These are phyloP conservation scores for Dichotomocladium elegans DNA, from an alignment of 371 early-diverging fungal genomes.

Conservation along the genomic window DNA sequence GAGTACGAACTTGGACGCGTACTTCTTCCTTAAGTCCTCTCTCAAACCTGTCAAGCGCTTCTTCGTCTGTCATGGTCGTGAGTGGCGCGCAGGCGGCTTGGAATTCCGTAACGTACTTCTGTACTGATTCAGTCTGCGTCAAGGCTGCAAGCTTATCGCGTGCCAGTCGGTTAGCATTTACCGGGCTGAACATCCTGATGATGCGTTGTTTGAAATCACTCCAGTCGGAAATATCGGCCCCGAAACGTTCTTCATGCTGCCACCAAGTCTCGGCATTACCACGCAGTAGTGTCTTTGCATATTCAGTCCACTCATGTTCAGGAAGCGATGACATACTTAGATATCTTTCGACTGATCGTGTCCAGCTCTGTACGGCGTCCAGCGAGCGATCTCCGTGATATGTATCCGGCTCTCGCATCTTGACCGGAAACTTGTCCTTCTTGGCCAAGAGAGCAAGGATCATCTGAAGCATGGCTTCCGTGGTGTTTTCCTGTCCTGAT, in stretches of 20 bases:
- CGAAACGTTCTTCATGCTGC: background rate
- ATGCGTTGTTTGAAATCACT: background rate
- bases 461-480: no score
- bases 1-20: background rate
- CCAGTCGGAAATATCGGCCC: background rate
- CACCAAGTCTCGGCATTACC: background rate
- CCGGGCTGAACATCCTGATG: background rate
- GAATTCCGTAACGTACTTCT: background rate
- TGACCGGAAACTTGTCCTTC: no score
- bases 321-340: no score
- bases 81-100: no score
- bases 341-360: no score
- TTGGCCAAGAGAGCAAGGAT: no score
- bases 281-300: no score
- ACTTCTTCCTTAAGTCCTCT: background rate
- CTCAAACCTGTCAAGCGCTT: background rate
- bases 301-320: no score
- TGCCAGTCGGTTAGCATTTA: no score
- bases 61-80: constrained; percentile 1
- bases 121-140: background rate
- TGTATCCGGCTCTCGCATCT: background rate
- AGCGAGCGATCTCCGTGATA: background rate
- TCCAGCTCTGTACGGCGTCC: no score
- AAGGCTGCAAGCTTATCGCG: background rate
- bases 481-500: no score